Base-by-base conservation (phyloP, 352 stramenopile species). In the Phytophthora brassicae region DNA sequence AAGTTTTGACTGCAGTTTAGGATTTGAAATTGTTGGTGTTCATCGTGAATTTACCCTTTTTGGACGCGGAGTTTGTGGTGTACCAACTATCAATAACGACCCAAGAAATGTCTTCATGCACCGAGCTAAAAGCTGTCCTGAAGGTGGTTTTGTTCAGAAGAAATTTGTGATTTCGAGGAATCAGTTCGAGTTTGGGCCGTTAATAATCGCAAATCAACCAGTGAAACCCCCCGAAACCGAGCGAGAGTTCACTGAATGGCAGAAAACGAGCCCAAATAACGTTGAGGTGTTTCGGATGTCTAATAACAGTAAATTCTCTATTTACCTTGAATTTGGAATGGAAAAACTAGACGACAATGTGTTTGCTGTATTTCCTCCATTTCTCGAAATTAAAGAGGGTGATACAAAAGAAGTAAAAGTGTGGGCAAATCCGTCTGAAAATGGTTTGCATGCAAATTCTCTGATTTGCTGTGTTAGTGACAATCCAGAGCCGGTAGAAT, bases 51-150 rank as follows among this genome's bases (percentile, higher is more conserved):
- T 96, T 51, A 81, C 70, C 11, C 74, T 98, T 3, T 88, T 96
- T 44, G 87, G 79, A 38, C 79, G 82, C 14, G 94, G 86, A 11
- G 74, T 77, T 0, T 96, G 92, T 44, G 72, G 75, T 6, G 90
- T 98, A 13, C 94, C 94, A n/a, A 86, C 79, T 14, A 97, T 98
- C 59, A 98, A 98, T 68, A 82, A 62, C 23, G 93, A 98, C 51
- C 93, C 93, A 9, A 75, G 90, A 33, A 98, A 97, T 58, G 87
- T 98, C 2, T 98, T 98, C 58, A 98, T 98, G 94, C 86, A 81
- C 41, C 85, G 94, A 13, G 69, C 97, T 14, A 98, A 98, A 67
- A 85, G 75, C 28, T 70, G 75, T 8, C 70, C 79, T 2, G 86
- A 94, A 19, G 56, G 70, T 6, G 58, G 67, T 8, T 82, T 92